Percentiles rank a stretch among this genome's conserved stretches.
Conservation (phyloP, 1,284 basidiomycete species). For the Xerocomus amazonicus region DNA sequence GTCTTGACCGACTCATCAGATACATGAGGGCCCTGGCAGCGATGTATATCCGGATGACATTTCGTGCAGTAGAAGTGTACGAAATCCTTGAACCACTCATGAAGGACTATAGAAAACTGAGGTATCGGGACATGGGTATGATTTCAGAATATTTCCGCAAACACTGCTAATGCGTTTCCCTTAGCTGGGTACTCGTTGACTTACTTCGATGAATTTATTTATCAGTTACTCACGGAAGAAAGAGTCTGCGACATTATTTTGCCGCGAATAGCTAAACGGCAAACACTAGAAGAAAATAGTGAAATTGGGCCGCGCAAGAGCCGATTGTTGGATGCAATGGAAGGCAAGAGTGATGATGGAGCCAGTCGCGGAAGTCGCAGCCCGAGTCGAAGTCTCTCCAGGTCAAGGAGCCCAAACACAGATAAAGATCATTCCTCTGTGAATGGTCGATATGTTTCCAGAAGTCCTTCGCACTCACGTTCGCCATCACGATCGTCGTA, state of each 20-base stretch:
- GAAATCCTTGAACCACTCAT: slow-evolving; percentile 91
- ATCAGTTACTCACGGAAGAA: slow-evolving; percentile 83
- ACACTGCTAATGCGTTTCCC: neutral
- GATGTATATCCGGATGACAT: slow-evolving; percentile 95
- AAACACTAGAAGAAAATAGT: slow-evolving; percentile 87
- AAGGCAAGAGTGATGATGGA: slow-evolving; percentile 58
- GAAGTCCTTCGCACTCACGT: slow-evolving; percentile 48
- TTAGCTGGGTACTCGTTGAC: slow-evolving; percentile 79
- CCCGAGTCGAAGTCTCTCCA: slow-evolving; percentile 28
- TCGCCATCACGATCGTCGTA: slow-evolving; percentile 39
- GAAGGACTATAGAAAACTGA: slow-evolving; percentile 90
- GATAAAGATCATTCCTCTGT: slow-evolving; percentile 37
- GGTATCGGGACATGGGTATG: slow-evolving; percentile 77
- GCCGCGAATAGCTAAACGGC: slow-evolving; percentile 83
- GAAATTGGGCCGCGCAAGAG: slow-evolving; percentile 83
- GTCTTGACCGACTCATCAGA: slow-evolving; percentile 40
- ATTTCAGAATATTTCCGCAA: slow-evolving; percentile 10
- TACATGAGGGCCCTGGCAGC: slow-evolving; percentile 92
- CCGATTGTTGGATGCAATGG: slow-evolving; percentile 78
- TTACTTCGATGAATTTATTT: slow-evolving; percentile 91
- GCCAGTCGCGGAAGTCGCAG: slow-evolving; percentile 36
- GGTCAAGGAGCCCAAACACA: slow-evolving; percentile 30
- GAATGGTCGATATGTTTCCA: slow-evolving; percentile 56
- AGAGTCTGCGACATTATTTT: slow-evolving; percentile 96
- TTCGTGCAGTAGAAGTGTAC: slow-evolving; percentile 85